Evolutionary conservation across 2,329 filamentous ascomycete species (phyloP).

Genomic region (Ilyonectria mors-panacis): DNA sequence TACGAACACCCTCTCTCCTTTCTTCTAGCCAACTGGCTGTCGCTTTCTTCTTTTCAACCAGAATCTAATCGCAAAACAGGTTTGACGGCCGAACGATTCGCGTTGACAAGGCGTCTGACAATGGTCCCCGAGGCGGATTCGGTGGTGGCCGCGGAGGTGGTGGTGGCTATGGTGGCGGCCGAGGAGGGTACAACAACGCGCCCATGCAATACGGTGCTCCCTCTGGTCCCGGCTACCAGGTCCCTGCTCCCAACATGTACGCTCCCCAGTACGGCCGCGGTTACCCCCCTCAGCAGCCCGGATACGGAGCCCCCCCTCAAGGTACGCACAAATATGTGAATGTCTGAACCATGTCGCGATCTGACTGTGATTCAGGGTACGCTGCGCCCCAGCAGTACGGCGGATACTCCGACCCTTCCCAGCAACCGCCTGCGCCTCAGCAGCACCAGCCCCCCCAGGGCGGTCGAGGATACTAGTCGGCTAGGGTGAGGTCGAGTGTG

Average conservation of each 20-base stretch:
- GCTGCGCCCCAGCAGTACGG: conserved; percentile 55
- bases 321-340: conserved; percentile 50
- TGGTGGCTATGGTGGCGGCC: conserved; percentile 47
- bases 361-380: conserved; percentile 52
- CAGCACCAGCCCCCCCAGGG: conserved; percentile 57
- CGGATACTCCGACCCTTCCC: conserved; percentile 63
- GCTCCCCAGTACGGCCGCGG: conserved; percentile 56
- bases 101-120: conserved; percentile 95
- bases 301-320: conserved; percentile 57
- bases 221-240: conserved; percentile 56
- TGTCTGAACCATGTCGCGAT: not conserved
- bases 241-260: conserved; percentile 56
- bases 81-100: conserved; percentile 90
- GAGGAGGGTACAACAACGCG: conserved; percentile 62
- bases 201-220: conserved; percentile 56
- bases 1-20: conserved; percentile 63
- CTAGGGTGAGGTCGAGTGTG: conserved; percentile 16
- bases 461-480: conserved; percentile 60
- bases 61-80: conserved; percentile 36
- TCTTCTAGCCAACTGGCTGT: conserved; percentile 38
- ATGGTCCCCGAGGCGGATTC: conserved; percentile 69
- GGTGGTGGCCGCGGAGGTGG: conserved; percentile 57
- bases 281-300: conserved; percentile 54
- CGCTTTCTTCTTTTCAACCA: conserved; percentile 2
- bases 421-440: conserved; percentile 56